phyloP scores from a whole-genome alignment of 2,329 filamentous ascomycete genomes.

The Pyrenochaeta sp. region DNA sequence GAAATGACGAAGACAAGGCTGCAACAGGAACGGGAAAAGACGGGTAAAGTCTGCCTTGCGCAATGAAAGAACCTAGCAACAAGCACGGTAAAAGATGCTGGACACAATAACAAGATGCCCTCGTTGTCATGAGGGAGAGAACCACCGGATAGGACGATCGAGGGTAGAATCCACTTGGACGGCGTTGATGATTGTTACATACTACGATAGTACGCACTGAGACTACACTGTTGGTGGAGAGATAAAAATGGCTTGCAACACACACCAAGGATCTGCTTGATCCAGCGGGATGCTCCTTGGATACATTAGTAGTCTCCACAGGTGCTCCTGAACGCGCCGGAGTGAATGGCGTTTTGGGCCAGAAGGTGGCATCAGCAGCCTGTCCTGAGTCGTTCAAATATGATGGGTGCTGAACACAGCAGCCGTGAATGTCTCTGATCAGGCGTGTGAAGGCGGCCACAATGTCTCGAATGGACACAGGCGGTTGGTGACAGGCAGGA shows the following conservation, averaged over 20 bases:
- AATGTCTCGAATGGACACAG: background rate
- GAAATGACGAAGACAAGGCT: slow-evolving; percentile 1
- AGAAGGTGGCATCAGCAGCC: background rate
- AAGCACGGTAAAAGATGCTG: background rate
- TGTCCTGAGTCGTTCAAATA: slow-evolving; percentile 9
- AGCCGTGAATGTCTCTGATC: slow-evolving; percentile 5
- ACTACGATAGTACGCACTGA: too few species aligned
- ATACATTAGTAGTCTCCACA: too few species aligned
- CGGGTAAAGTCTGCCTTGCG: slow-evolving; percentile 2
- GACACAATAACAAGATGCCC: background rate
- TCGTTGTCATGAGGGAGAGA: too few species aligned
- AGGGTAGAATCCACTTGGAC: too few species aligned
- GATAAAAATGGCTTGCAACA: too few species aligned
- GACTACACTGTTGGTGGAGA: background rate
- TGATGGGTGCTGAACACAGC: slow-evolving; percentile 7
- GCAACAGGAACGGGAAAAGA: background rate
- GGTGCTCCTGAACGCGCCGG: too few species aligned
- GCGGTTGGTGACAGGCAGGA: slow-evolving; percentile 3
- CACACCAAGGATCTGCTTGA: too few species aligned
- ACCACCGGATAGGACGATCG: too few species aligned
- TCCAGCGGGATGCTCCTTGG: background rate
- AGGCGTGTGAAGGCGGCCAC: slow-evolving; percentile 6
- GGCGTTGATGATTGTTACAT: too few species aligned
- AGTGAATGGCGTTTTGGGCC: too few species aligned
- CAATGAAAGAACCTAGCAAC: background rate